These are phyloP conservation scores for Bipolaris bicolor DNA, from an alignment of 2,329 filamentous ascomycete genomes.

Conservation along the genomic window DNA sequence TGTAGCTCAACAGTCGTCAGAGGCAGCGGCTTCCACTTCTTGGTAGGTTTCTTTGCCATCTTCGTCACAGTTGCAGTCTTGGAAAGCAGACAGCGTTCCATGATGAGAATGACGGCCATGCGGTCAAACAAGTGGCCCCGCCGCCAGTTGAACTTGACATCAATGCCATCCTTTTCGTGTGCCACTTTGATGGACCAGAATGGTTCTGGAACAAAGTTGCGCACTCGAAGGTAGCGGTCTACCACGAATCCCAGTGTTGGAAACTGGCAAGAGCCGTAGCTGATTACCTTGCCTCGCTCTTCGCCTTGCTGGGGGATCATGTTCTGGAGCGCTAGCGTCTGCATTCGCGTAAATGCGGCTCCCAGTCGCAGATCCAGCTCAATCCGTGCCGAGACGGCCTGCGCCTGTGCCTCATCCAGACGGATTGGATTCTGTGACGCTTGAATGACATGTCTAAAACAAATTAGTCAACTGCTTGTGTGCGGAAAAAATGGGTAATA, in stretches of 20 bases:
- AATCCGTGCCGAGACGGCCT: conserved; percentile 86
- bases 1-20: conserved; percentile 95
- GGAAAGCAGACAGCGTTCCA: conserved; percentile 81
- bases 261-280: conserved; percentile 96
- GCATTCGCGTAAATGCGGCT: conserved; percentile 87
- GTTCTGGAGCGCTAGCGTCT: conserved; percentile 77
- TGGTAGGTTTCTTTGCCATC: conserved; percentile 88
- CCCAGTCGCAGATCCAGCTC: conserved; percentile 92
- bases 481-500: conserved; percentile 13
- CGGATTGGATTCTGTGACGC: conserved; percentile 78
- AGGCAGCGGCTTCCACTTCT: conserved; percentile 91
- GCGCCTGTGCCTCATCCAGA: conserved; percentile 83
- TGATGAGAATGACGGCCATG: conserved; percentile 77
- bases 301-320: conserved; percentile 69
- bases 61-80: conserved; percentile 80
- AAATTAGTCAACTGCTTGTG: not conserved
- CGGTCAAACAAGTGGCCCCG: conserved; percentile 87
- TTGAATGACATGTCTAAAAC: conserved; percentile 76
- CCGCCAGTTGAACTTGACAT: conserved; percentile 84
- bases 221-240: conserved; percentile 90
- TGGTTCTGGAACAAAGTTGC: conserved; percentile 87
- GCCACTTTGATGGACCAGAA: conserved; percentile 93
- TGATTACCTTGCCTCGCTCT: conserved; percentile 68
- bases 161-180: conserved; percentile 76
- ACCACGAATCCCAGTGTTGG: conserved; percentile 97